Conservation (phyloP, 2,329 filamentous ascomycete genomes). For the Ceratocystis cubensis region DNA sequence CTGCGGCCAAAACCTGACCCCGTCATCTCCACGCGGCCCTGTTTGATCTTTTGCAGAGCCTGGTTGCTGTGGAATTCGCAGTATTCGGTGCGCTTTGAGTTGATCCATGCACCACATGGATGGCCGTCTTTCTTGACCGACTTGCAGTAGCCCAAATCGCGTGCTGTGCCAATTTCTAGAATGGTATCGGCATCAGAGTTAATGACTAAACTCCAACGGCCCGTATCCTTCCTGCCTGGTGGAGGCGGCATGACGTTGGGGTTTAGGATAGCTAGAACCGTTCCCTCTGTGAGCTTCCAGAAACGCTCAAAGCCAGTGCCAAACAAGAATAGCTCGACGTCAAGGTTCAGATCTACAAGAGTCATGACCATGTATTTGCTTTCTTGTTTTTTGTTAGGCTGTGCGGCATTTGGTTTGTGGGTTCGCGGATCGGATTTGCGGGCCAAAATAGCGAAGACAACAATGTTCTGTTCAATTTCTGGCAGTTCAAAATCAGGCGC, state of each 20-base stretch:
- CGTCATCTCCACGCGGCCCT: constrained; percentile 65
- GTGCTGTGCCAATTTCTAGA: constrained; percentile 71
- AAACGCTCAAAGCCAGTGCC: constrained; percentile 80
- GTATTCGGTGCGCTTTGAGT: constrained; percentile 73
- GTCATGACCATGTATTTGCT: constrained; percentile 90
- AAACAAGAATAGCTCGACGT: constrained; percentile 86
- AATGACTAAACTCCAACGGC: constrained; percentile 73
- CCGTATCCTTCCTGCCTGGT: constrained; percentile 59
- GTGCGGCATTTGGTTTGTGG: constrained; percentile 34
- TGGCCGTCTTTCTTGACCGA: constrained; percentile 73
- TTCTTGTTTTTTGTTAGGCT: constrained; percentile 26
- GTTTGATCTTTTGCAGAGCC: constrained; percentile 51
- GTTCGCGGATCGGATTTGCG: constrained; percentile 71
- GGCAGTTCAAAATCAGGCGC: constrained; percentile 72
- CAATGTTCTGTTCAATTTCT: constrained; percentile 72
- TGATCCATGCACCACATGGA: constrained; percentile 71
- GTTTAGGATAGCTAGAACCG: constrained; percentile 82
- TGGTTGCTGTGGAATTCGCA: constrained; percentile 89
- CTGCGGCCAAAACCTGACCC: constrained; percentile 41
- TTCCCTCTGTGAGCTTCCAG: constrained; percentile 89
- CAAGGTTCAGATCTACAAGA: constrained; percentile 78
- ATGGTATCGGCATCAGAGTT: constrained; percentile 79
- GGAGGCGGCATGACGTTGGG: constrained; percentile 82
- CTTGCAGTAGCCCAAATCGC: constrained; percentile 83
- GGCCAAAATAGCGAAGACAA: constrained; percentile 77